Evolutionary conservation across 208 protist species (phyloP).

Genomic region (Leptomonas pyrrhocoris): DNA sequence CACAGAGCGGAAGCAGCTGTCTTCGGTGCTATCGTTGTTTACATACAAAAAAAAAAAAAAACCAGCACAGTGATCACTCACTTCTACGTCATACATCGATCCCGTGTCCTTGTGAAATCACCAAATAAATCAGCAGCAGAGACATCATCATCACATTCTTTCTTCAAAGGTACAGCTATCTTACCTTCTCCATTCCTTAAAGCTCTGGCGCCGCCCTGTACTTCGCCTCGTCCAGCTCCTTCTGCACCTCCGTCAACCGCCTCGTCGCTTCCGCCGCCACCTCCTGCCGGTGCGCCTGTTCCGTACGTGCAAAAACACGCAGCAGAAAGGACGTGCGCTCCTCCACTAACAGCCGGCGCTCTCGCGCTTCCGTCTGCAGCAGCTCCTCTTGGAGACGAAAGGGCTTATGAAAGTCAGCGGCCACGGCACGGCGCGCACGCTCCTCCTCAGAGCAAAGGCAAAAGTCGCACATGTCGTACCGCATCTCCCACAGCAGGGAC

Average conservation of each 20-base stretch:
- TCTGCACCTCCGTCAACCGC: background rate
- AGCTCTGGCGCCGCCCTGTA: background rate
- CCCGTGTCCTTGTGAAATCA: no score
- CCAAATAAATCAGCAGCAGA: no score
- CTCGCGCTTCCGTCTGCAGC: conserved; percentile 18
- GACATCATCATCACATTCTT: background rate
- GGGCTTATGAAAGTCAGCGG: conserved; percentile 11
- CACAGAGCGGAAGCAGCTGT: no score
- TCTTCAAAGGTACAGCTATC: no score
- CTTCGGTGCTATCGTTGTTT: no score
- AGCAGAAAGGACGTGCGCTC: conserved; percentile 28
- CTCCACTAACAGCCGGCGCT: conserved; percentile 19
- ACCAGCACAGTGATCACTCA: background rate
- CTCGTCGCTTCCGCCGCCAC: conserved; percentile 1
- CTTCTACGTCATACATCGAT: no score
- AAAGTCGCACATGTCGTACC: conserved; percentile 41
- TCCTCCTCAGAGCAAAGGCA: conserved; percentile 32
- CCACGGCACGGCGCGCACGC: conserved; percentile 14
- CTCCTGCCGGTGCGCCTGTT: conserved; percentile 1
- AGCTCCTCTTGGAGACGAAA: conserved; percentile 33
- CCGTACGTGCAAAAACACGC: conserved; percentile 24
- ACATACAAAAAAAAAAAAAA: conserved; percentile 1
- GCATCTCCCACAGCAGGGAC: conserved; percentile 63
- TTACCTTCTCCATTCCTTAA: no score
- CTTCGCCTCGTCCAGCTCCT: background rate